phyloP scores from a whole-genome alignment of 345 rosid genomes.

The Rhizophora apiculata region DNA sequence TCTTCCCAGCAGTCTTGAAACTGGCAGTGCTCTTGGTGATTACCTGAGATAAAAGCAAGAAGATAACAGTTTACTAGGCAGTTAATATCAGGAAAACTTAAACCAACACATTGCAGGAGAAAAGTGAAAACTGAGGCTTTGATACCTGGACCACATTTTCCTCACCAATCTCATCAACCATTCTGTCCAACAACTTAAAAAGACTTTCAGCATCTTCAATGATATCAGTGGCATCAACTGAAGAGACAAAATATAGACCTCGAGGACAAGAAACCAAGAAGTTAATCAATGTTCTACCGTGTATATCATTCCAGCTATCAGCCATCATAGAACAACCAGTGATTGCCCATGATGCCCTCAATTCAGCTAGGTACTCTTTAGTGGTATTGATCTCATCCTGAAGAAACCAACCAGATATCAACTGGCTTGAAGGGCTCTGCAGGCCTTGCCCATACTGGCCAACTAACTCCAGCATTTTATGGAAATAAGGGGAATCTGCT shows the following conservation, averaged over 20 bases:
- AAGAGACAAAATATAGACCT: constrained; percentile 42
- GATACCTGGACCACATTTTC: constrained; percentile 50
- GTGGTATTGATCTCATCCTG: constrained; percentile 46
- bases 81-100: background rate
- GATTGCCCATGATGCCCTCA: constrained; percentile 45
- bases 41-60: constrained; percentile 25
- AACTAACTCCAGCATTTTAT: constrained; percentile 57
- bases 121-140: constrained; percentile 5
- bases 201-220: constrained; percentile 38
- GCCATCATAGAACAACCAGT: constrained; percentile 61
- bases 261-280: constrained; percentile 41
- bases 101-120: background rate
- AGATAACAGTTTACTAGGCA: background rate
- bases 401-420: constrained; percentile 47
- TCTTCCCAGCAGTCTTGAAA: constrained; percentile 46
- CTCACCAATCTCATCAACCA: constrained; percentile 50
- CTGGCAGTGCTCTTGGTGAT: constrained; percentile 39
- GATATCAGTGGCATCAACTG: constrained; percentile 43
- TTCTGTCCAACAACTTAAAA: constrained; percentile 42
- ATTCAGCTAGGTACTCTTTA: constrained; percentile 36
- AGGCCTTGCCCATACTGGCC: constrained; percentile 53
- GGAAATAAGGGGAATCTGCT: constrained; percentile 55
- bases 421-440: constrained; percentile 38
- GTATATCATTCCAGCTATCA: constrained; percentile 41
- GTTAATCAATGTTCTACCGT: constrained; percentile 38